Percentiles rank a stretch among this genome's conserved stretches.
Evolutionary conservation across 2,329 filamentous ascomycete genomes (phyloP).

Genomic region (Hymenoscyphus linearis): DNA sequence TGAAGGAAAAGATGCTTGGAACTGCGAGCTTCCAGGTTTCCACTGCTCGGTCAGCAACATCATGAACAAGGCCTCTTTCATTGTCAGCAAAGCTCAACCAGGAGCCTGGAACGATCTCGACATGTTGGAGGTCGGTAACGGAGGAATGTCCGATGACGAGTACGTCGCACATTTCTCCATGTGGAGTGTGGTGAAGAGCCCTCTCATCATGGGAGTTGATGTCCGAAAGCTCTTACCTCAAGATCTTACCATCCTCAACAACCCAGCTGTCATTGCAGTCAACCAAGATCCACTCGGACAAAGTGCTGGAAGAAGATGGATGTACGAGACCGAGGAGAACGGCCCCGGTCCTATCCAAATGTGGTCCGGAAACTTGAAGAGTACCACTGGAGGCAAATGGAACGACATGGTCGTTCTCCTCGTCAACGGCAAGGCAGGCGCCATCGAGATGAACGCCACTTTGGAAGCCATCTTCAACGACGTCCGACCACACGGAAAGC

Average conservation of each 20-base stretch:
- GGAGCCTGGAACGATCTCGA: conserved; percentile 33
- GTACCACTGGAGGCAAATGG: conserved; percentile 39
- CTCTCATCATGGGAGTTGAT: conserved; percentile 31
- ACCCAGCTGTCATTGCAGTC: conserved; percentile 40
- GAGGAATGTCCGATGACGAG: conserved; percentile 34
- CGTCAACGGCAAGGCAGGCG: conserved; percentile 43
- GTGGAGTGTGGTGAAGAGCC: conserved; percentile 28
- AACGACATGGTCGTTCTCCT: conserved; percentile 40
- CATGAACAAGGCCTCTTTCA: conserved; percentile 27
- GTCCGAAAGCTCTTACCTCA: conserved; percentile 29
- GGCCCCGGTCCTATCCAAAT: conserved; percentile 43
- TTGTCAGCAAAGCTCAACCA: conserved; percentile 28
- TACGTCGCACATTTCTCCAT: conserved; percentile 18
- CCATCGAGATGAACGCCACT: conserved; percentile 43
- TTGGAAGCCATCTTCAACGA: conserved; percentile 49
- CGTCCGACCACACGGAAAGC: conserved; percentile 38
- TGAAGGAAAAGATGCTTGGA: conserved; percentile 35
- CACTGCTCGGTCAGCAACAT: conserved; percentile 31
- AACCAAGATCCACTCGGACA: conserved; percentile 37
- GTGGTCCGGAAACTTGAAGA: conserved; percentile 41
- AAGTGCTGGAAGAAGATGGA: conserved; percentile 40
- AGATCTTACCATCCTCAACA: conserved; percentile 37
- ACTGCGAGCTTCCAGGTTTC: conserved; percentile 29
- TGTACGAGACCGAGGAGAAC: conserved; percentile 37
- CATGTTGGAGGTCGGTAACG: conserved; percentile 35